A percentile compares a stretch with the other conserved stretches of the same genome.
phyloP scores from a whole-genome alignment of 2,329 filamentous ascomycete genomes.

The Microdochium nivale region DNA sequence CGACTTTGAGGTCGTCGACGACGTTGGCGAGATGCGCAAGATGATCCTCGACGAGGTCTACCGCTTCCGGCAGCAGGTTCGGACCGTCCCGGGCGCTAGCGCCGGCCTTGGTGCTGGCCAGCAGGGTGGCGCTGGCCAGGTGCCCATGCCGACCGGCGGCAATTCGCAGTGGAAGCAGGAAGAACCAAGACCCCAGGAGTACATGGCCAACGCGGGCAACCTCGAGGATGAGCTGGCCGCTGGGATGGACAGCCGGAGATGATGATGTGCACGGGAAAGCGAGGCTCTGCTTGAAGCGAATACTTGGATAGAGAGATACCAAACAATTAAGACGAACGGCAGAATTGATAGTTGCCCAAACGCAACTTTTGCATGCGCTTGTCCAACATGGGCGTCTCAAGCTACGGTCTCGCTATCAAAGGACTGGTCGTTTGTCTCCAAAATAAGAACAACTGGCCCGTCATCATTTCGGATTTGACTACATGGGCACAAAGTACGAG shows the following conservation, averaged over 20 bases:
- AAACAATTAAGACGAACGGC: not conserved
- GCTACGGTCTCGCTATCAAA: too few species aligned
- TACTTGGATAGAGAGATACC: not conserved
- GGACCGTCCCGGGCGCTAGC: constrained; percentile 35
- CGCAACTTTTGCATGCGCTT: too few species aligned
- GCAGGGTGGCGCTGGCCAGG: constrained; percentile 29
- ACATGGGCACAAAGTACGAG: too few species aligned
- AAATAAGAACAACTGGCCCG: too few species aligned
- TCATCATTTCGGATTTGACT: too few species aligned
- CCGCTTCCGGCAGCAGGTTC: constrained; percentile 63
- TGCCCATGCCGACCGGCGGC: constrained; percentile 43
- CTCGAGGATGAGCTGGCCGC: constrained; percentile 53
- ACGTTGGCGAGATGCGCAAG: constrained; percentile 87
- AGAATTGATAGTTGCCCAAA: too few species aligned
- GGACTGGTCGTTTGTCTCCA: too few species aligned
- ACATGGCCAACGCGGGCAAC: constrained; percentile 35
- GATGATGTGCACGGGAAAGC: not conserved
- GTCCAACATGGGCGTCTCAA: too few species aligned
- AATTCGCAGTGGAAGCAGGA: constrained; percentile 47
- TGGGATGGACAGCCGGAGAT: constrained; percentile 39
- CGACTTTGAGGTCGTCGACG: constrained; percentile 95
- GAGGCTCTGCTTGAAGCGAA: not conserved
- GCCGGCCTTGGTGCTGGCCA: constrained; percentile 24
- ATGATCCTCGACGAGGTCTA: constrained; percentile 96
- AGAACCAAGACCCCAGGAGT: constrained; percentile 53